Evolutionary conservation across 495 filamentous ascomycete species (phyloP).

Genomic region (Penicillium antarcticum): DNA sequence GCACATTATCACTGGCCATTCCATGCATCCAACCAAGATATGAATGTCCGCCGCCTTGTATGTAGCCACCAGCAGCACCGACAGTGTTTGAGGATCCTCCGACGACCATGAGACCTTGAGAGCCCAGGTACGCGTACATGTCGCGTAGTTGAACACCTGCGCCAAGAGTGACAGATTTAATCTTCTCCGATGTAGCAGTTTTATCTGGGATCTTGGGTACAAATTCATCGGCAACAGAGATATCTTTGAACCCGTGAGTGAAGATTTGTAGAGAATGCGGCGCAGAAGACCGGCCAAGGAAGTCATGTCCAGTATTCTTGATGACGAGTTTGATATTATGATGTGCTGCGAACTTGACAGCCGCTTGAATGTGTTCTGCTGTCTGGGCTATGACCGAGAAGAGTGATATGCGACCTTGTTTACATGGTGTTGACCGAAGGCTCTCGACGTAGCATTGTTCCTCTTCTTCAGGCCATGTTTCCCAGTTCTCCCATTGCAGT

Average conservation of each 20-base stretch:
- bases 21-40: constrained; percentile 34
- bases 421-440: constrained; percentile 17
- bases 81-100: constrained; percentile 20
- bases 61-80: constrained; percentile 44
- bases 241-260: constrained; percentile 48
- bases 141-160: constrained; percentile 44
- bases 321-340: constrained; percentile 47
- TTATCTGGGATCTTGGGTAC: constrained; percentile 7
- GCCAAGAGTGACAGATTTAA: constrained; percentile 47
- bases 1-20: constrained; percentile 31
- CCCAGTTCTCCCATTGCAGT: constrained; percentile 39
- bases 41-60: constrained; percentile 57
- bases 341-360: constrained; percentile 18
- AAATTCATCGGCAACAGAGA: constrained; percentile 22
- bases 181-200: not conserved
- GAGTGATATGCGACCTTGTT: constrained; percentile 30
- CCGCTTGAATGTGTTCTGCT: constrained; percentile 34
- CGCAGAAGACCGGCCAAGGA: constrained; percentile 52
- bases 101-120: constrained; percentile 4
- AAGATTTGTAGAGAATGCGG: constrained; percentile 50
- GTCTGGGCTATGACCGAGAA: constrained; percentile 35
- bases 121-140: constrained; percentile 36
- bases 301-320: constrained; percentile 57
- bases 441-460: constrained; percentile 53
- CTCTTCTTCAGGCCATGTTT: constrained; percentile 53